phyloP scores from a whole-genome alignment of 768 basidiomycete species.

The Gloeopeniophorella convolvens region DNA sequence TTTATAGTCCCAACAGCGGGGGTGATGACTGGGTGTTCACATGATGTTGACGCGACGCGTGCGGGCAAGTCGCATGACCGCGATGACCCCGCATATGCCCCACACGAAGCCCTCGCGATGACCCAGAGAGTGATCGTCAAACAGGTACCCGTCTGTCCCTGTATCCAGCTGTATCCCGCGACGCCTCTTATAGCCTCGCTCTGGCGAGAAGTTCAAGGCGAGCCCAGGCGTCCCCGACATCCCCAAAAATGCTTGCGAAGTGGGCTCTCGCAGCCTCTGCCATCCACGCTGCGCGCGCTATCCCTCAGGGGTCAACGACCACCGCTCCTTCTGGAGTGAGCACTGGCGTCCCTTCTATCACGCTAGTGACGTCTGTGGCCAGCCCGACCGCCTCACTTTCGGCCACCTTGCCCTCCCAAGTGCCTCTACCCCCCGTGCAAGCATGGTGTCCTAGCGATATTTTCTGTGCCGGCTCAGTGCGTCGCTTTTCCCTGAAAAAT shows the following conservation, averaged over 20 bases:
- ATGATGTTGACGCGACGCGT: too few relatives aligned
- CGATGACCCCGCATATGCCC: background rate
- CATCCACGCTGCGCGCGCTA: slow-evolving; percentile 1
- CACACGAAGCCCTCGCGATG: background rate
- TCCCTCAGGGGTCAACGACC: slow-evolving; percentile 14
- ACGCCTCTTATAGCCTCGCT: too few relatives aligned
- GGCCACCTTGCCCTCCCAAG: slow-evolving; percentile 57
- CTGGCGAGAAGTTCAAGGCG: too few relatives aligned
- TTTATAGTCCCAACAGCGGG: too few relatives aligned
- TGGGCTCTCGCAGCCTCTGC: slow-evolving; percentile 15
- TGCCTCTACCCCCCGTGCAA: slow-evolving; percentile 58
- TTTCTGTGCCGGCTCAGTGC: slow-evolving; percentile 72
- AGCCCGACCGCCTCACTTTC: slow-evolving; percentile 52
- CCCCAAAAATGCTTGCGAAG: slow-evolving; percentile 26
- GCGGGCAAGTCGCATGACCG: background rate
- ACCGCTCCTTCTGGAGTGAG: slow-evolving; percentile 16
- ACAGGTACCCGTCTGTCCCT: too few relatives aligned
- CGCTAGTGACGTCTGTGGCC: slow-evolving; percentile 56
- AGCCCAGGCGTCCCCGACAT: too few relatives aligned
- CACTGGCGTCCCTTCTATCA: slow-evolving; percentile 29
- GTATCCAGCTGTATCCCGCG: too few relatives aligned
- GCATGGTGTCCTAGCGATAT: slow-evolving; percentile 72
- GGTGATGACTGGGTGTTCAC: too few relatives aligned
- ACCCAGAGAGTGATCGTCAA: background rate
- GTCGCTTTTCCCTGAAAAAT: slow-evolving; percentile 23